Percentiles rank a stretch among this genome's conserved stretches.
Conservation (phyloP, 2,329 filamentous ascomycete genomes). For the Nannizzia gypsea region DNA sequence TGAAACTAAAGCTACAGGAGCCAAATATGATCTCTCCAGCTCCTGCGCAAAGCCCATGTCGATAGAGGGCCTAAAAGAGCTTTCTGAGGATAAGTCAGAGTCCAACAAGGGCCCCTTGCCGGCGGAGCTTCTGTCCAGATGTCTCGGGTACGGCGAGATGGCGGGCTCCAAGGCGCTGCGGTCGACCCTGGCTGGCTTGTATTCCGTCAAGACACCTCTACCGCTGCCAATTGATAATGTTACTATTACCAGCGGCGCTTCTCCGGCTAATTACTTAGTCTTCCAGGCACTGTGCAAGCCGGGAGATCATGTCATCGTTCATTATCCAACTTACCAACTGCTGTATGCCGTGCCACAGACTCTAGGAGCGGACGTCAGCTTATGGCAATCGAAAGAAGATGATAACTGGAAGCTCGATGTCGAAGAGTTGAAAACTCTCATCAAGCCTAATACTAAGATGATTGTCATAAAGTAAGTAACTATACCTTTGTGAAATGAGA, state of each 20-base stretch:
- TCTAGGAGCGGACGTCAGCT: conserved; percentile 61
- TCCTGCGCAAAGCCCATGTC: conserved; percentile 47
- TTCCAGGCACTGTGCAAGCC: conserved; percentile 60
- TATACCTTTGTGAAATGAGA: background rate
- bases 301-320: conserved; percentile 73
- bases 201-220: conserved; percentile 43
- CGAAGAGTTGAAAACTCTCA: conserved; percentile 51
- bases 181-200: conserved; percentile 52
- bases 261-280: conserved; percentile 71
- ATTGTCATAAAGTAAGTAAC: conserved; percentile 46
- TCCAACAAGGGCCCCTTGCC: conserved; percentile 17
- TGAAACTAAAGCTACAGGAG: conserved; percentile 42
- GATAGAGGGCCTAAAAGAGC: conserved; percentile 39
- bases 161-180: conserved; percentile 54
- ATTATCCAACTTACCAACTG: conserved; percentile 80
- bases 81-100: conserved; percentile 42
- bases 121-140: conserved; percentile 40
- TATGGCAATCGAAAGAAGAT: conserved; percentile 59
- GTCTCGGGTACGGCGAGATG: conserved; percentile 63
- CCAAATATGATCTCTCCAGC: conserved; percentile 47
- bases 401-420: conserved; percentile 57
- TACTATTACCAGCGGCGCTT: conserved; percentile 67
- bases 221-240: conserved; percentile 50
- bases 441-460: conserved; percentile 43
- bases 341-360: conserved; percentile 64